Conservation (phyloP, 2,329 filamentous ascomycete species). For the Microcyclospora pomicola region DNA sequence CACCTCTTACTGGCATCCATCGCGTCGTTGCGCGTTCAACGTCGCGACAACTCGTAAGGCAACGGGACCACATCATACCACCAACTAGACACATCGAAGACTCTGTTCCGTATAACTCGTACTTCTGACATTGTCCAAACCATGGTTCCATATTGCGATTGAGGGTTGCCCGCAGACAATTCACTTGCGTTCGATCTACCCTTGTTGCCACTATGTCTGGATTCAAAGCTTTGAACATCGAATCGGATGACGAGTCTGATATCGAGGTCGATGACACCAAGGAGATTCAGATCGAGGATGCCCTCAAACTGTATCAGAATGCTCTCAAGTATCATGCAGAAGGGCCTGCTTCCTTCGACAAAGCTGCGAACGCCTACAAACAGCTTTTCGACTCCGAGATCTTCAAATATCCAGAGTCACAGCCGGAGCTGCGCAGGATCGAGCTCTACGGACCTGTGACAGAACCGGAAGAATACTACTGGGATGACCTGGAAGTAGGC, state of each 20-base stretch:
- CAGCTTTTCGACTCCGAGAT: constrained; percentile 83
- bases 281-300: constrained; percentile 94
- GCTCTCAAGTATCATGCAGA: constrained; percentile 86
- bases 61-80: too few species aligned
- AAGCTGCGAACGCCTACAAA: constrained; percentile 69
- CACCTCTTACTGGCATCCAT: too few species aligned
- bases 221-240: constrained; percentile 85
- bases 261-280: constrained; percentile 91
- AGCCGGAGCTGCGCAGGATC: constrained; percentile 68
- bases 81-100: too few species aligned
- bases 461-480: constrained; percentile 26
- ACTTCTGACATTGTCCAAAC: too few species aligned
- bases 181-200: too few species aligned
- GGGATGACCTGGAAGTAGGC: constrained; percentile 26
- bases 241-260: constrained; percentile 78
- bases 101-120: too few species aligned
- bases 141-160: too few species aligned
- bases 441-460: constrained; percentile 35
- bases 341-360: constrained; percentile 59
- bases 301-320: constrained; percentile 82
- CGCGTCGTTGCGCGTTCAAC: too few species aligned
- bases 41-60: too few species aligned
- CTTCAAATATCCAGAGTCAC: constrained; percentile 78
- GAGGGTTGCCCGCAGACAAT: too few species aligned
- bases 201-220: constrained; percentile 31